Evolutionary conservation across 2,329 filamentous ascomycete species (phyloP).

Genomic region (Fusarium sp.): DNA sequence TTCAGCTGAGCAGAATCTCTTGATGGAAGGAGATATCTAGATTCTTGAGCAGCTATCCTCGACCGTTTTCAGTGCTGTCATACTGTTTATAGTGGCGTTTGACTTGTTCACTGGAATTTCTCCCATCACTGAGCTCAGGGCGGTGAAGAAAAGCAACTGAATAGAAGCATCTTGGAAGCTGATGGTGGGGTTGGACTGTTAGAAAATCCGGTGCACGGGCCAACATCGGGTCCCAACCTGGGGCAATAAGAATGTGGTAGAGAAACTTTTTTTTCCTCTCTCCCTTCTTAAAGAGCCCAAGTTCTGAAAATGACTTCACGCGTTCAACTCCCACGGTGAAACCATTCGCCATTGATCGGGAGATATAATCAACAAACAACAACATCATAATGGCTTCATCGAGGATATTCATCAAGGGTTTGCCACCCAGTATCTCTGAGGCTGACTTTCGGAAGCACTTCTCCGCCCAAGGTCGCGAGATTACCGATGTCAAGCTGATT

Average conservation of each 20-base stretch:
- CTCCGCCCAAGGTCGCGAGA: conserved; percentile 72
- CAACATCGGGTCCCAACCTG: conserved; percentile 29
- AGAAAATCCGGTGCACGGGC: conserved; percentile 39
- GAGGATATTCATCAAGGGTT: conserved; percentile 79
- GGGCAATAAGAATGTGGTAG: conserved; percentile 41
- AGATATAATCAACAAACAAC: conserved; percentile 21
- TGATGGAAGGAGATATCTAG: not conserved
- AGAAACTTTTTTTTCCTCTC: conserved; percentile 46
- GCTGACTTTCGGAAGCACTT: conserved; percentile 92
- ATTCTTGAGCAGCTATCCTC: not conserved
- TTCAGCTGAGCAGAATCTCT: too few relatives aligned
- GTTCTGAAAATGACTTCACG: conserved; percentile 42
- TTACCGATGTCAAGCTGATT: conserved; percentile 94
- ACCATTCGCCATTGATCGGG: conserved; percentile 38
- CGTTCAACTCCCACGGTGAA: conserved; percentile 40
- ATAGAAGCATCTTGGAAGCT: conserved; percentile 28
- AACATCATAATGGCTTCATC: conserved; percentile 65
- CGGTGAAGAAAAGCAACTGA: conserved; percentile 34
- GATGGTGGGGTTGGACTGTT: conserved; percentile 32
- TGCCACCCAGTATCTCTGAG: conserved; percentile 87
- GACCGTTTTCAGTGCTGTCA: not conserved
- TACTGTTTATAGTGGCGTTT: conserved; percentile 28
- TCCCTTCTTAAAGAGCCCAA: conserved; percentile 38
- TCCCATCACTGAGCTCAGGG: conserved; percentile 28
- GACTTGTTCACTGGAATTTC: conserved; percentile 38